Conservation (phyloP, 2,329 filamentous ascomycete species). For the Neoscytalidium dimidiatum region DNA sequence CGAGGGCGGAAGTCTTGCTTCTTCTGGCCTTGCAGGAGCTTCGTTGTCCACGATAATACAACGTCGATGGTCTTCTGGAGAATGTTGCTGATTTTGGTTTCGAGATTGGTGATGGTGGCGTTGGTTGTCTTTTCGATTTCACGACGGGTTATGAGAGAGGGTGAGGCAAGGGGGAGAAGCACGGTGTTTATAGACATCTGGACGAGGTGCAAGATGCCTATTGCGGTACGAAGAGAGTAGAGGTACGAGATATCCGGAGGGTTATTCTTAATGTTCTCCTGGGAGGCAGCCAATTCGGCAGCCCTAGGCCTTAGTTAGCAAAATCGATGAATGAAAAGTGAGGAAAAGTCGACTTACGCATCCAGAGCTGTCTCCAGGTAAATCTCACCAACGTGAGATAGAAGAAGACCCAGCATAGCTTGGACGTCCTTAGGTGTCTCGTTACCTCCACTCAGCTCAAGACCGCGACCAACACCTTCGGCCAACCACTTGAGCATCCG, state of each 20-base stretch:
- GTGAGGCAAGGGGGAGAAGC: slow-evolving; percentile 83
- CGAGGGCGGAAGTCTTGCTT: slow-evolving; percentile 89
- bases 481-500: slow-evolving; percentile 97
- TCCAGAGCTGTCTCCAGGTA: slow-evolving; percentile 68
- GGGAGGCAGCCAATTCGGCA: slow-evolving; percentile 70
- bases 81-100: slow-evolving; percentile 77
- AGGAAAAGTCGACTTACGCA: slow-evolving; percentile 42
- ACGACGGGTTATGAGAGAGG: slow-evolving; percentile 85
- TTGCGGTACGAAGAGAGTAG: slow-evolving; percentile 73
- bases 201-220: slow-evolving; percentile 90
- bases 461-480: slow-evolving; percentile 85
- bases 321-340: background rate
- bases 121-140: slow-evolving; percentile 85
- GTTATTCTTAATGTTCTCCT: slow-evolving; percentile 74
- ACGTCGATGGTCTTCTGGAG: slow-evolving; percentile 72
- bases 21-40: slow-evolving; percentile 74
- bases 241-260: slow-evolving; percentile 90
- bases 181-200: slow-evolving; percentile 89
- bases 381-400: slow-evolving; percentile 85
- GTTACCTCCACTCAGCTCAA: slow-evolving; percentile 83
- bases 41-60: slow-evolving; percentile 73
- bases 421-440: slow-evolving; percentile 95
- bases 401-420: slow-evolving; percentile 77
- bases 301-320: slow-evolving; percentile 27
- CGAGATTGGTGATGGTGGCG: slow-evolving; percentile 72